These are phyloP conservation scores for Leptodontidium sp. DNA, from an alignment of 2,329 filamentous ascomycete species.

Conservation along the genomic window DNA sequence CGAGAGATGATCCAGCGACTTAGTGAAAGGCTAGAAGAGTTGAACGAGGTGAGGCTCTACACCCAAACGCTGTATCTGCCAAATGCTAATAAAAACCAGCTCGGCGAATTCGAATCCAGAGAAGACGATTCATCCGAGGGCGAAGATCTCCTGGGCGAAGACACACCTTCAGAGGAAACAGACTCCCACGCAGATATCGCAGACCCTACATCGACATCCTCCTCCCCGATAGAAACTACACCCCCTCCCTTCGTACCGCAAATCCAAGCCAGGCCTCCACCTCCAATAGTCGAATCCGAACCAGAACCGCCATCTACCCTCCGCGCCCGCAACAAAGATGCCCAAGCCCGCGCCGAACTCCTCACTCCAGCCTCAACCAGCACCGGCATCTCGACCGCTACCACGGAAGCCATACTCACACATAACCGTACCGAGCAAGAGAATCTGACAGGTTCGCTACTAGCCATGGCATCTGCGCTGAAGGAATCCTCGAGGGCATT, in stretches of 20 bases:
- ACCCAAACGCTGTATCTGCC: conserved; percentile 12
- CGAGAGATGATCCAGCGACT: conserved; percentile 72
- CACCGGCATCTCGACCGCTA: conserved; percentile 54
- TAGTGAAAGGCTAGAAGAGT: conserved; percentile 70
- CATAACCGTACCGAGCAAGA: conserved; percentile 86
- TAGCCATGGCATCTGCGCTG: conserved; percentile 79
- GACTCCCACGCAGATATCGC: conserved; percentile 34
- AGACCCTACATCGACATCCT: conserved; percentile 27
- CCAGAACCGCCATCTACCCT: conserved; percentile 34
- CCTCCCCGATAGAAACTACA: conserved; percentile 29
- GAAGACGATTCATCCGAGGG: conserved; percentile 54
- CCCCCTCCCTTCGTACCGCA: conserved; percentile 21
- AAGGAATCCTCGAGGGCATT: conserved; percentile 80
- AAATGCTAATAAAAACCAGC: conserved; percentile 24
- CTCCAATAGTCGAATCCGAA: conserved; percentile 19
- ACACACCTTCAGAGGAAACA: conserved; percentile 57
- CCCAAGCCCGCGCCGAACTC: conserved; percentile 32
- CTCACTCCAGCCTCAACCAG: conserved; percentile 37
- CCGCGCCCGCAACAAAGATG: conserved; percentile 38
- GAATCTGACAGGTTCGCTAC: conserved; percentile 79
- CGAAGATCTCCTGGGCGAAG: conserved; percentile 64
- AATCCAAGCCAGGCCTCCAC: conserved; percentile 13
- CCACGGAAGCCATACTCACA: conserved; percentile 76
- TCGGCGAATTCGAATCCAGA: conserved; percentile 36
- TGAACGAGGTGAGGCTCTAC: conserved; percentile 63